Conservation (phyloP, 1,284 basidiomycete genomes). For the Rhodofomes roseus region DNA sequence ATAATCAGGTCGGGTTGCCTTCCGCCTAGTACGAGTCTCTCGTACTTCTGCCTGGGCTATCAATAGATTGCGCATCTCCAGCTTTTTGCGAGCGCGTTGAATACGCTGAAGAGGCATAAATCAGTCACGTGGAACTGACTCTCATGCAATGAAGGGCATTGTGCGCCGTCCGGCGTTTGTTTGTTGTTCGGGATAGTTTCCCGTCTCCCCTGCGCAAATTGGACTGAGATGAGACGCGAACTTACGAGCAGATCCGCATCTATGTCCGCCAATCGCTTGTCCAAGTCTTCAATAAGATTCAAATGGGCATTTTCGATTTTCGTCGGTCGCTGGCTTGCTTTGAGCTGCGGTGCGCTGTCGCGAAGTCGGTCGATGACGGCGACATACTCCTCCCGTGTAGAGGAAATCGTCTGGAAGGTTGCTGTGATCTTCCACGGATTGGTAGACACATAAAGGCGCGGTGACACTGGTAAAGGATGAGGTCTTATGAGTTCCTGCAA, state of each 20-base stretch:
- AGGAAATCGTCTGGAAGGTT: conserved; percentile 64
- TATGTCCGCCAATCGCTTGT: conserved; percentile 58
- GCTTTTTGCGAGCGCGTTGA: conserved; percentile 59
- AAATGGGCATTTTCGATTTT: conserved; percentile 58
- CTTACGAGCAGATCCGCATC: conserved; percentile 68
- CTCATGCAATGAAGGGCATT: neutral
- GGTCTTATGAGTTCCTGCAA: conserved; percentile 22
- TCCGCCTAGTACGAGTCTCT: conserved; percentile 69
- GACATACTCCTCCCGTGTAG: conserved; percentile 68
- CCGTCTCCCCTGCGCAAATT: neutral
- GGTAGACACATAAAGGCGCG: conserved; percentile 72
- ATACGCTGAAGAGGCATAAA: conserved; percentile 52
- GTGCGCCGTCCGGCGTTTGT: neutral
- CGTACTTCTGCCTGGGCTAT: conserved; percentile 72
- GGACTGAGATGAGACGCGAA: conserved; percentile 16
- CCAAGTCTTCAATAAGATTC: conserved; percentile 55
- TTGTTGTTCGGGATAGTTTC: neutral
- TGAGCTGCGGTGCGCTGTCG: conserved; percentile 41
- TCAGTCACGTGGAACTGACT: conserved; percentile 18
- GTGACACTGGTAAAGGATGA: conserved; percentile 58
- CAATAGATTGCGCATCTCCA: conserved; percentile 61
- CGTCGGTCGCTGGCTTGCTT: conserved; percentile 43
- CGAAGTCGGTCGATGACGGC: conserved; percentile 59
- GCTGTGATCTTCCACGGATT: conserved; percentile 84
- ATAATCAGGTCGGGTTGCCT: conserved; percentile 71